Evolutionary conservation across 768 basidiomycete species (phyloP).

Genomic region (Lactifluus subvellereus): DNA sequence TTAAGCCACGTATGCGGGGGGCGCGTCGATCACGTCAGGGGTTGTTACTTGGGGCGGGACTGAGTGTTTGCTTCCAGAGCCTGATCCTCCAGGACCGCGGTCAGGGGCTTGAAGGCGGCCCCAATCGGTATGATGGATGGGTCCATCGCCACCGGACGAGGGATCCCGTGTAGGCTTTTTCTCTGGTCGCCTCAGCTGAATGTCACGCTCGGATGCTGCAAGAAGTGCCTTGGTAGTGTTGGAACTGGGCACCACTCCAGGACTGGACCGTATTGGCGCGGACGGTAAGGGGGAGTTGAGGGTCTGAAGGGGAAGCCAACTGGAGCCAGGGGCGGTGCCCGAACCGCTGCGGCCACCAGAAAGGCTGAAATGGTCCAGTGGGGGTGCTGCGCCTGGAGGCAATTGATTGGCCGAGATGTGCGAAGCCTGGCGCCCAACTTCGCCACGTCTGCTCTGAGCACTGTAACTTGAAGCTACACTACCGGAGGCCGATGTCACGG

Average conservation of each 20-base stretch:
- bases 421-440: conserved; percentile 1
- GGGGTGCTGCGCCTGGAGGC: conserved; percentile 16
- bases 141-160: background rate
- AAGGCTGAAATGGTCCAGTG: background rate
- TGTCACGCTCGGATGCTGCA: background rate
- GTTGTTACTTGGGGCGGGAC: background rate
- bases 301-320: conserved; percentile 8
- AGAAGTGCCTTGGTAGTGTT: background rate
- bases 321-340: background rate
- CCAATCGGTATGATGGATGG: conserved; percentile 10
- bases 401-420: background rate
- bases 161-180: background rate
- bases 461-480: background rate
- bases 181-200: background rate
- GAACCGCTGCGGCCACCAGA: background rate
- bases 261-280: background rate
- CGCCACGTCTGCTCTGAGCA: background rate
- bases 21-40: background rate
- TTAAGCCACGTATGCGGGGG: conserved; percentile 18
- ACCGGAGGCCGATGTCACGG: background rate
- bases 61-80: background rate
- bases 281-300: conserved; percentile 11
- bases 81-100: background rate
- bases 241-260: background rate
- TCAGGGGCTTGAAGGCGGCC: background rate